Conservation (phyloP, 768 basidiomycete species). For the Boletus rex-veris region DNA sequence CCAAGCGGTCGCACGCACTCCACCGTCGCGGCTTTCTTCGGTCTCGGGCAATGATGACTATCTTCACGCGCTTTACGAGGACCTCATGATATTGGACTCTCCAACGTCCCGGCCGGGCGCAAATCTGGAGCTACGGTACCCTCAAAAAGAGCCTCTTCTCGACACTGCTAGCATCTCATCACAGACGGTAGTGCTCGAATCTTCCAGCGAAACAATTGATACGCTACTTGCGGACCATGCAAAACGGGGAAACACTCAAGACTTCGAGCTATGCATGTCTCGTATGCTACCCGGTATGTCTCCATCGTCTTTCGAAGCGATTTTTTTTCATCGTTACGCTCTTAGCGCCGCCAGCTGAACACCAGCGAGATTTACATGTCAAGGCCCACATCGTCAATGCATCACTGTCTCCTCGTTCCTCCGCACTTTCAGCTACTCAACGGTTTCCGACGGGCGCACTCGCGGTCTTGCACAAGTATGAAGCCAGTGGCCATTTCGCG, state of each 20-base stretch:
- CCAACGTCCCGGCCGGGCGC: too few species aligned
- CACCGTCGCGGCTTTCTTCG: neutral
- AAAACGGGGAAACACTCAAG: constrained; percentile 39
- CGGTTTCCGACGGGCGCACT: constrained; percentile 63
- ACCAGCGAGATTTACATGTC: constrained; percentile 69
- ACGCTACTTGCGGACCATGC: constrained; percentile 50
- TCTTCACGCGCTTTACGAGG: constrained; percentile 36
- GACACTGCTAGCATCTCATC: too few species aligned
- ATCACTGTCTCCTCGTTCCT: constrained; percentile 20
- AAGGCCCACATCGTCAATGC: constrained; percentile 50
- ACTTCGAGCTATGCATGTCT: constrained; percentile 44
- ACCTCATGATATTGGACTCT: constrained; percentile 33
- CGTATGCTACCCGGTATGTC: constrained; percentile 43
- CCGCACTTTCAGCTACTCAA: constrained; percentile 17
- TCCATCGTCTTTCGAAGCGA: neutral
- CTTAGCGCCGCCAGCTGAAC: constrained; percentile 41
- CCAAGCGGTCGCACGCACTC: constrained; percentile 11
- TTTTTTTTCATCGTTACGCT: constrained; percentile 10
- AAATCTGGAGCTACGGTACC: too few species aligned
- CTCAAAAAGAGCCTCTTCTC: too few species aligned
- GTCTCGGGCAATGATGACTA: constrained; percentile 4
- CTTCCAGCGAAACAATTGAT: constrained; percentile 40
- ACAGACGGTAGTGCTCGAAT: neutral
- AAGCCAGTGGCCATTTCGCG: constrained; percentile 55
- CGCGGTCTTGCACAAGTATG: constrained; percentile 66